A percentile compares a stretch with the other conserved stretches of the same genome.
Conservation (phyloP, 805 yeast genomes). For the Pichia heedii region DNA sequence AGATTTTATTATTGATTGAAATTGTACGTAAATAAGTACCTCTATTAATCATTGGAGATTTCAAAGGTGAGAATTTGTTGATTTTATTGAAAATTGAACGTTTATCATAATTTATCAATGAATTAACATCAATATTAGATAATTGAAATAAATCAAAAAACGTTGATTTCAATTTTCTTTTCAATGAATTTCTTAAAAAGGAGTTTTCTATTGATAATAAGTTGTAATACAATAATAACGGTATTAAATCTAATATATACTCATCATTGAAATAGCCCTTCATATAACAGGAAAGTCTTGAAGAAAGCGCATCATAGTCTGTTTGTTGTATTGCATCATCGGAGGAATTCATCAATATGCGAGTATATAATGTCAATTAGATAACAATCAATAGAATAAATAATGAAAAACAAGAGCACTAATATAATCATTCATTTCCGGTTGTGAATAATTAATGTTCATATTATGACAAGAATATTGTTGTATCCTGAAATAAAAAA, state of each 20-base stretch:
- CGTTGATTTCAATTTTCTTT: slow-evolving; percentile 31
- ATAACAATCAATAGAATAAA: too few species aligned
- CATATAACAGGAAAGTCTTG: slow-evolving; percentile 45
- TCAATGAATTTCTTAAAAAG: slow-evolving; percentile 1
- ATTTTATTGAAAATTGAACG: background rate
- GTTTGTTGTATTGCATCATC: slow-evolving; percentile 31
- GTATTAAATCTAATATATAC: slow-evolving; percentile 25
- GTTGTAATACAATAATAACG: slow-evolving; percentile 30
- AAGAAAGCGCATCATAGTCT: slow-evolving; percentile 63
- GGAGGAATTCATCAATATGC: background rate
- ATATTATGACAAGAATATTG: too few species aligned
- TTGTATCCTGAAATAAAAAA: too few species aligned
- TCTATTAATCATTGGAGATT: slow-evolving; percentile 59
- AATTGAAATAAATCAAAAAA: slow-evolving; percentile 26
- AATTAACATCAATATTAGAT: background rate
- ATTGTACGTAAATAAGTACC: slow-evolving; percentile 60
- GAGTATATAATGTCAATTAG: background rate
- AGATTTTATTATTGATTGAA: slow-evolving; percentile 40
- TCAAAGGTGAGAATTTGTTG: slow-evolving; percentile 14
- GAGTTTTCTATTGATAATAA: slow-evolving; percentile 22
- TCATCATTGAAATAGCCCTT: slow-evolving; percentile 39
- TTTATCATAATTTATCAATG: background rate
- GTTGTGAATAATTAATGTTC: too few species aligned
- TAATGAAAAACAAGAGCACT: too few species aligned
- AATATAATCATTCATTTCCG: too few species aligned